Evolutionary conservation across 352 stramenopile species (phyloP), one percentile per base, ranked within the genome.

Genomic region (Pythium phragmitis): DNA sequence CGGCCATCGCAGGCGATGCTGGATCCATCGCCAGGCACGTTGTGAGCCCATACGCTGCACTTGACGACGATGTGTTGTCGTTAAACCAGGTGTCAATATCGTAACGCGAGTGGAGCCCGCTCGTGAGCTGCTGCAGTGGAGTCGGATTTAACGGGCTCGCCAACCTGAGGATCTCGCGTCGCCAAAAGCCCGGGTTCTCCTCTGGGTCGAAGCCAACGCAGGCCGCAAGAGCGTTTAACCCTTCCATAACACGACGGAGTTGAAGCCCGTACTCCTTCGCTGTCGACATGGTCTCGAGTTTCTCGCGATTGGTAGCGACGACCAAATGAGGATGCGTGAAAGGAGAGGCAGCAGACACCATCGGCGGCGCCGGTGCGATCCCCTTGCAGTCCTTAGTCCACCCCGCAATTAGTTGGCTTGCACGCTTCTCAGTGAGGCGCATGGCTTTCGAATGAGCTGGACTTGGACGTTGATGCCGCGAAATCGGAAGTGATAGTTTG

Each of bases 201-300:
- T 46, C 52, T 7, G 52, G 34, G 36, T 59, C 52, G 19, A 48
- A 59, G 13, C 52, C 52, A 14, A 14, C 36, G n/a, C 52, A 59
- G 4, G 4, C 33, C n/a, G 52, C 34, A 26, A 49, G 52, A 17
- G 36, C 52, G 28, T 59, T 57, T 16, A 57, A 30, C 28, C 21
- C 30, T n/a, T 59, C 52, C 36, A 59, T 46, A 21, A 3, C 52
- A 19, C 37, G 8, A 13, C 34, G 52, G 33, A 47, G 30, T 6
- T 6, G 23, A 2, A 55, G 49, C 21, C 13, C 50, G 28, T 33
- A 34, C 16, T 26, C 12, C 37, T 41, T 61, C 17, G 39, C 28
- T 19, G 3, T 16, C 43, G 21, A 8, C 26, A 53, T 23, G 47
- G 21, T 28, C 17, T 37, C 28, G 13, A 53, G 47, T 21, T 39